These are phyloP conservation scores for Besnoitia besnoiti DNA, from an alignment of 169 alveolate species.

Conservation along the genomic window DNA sequence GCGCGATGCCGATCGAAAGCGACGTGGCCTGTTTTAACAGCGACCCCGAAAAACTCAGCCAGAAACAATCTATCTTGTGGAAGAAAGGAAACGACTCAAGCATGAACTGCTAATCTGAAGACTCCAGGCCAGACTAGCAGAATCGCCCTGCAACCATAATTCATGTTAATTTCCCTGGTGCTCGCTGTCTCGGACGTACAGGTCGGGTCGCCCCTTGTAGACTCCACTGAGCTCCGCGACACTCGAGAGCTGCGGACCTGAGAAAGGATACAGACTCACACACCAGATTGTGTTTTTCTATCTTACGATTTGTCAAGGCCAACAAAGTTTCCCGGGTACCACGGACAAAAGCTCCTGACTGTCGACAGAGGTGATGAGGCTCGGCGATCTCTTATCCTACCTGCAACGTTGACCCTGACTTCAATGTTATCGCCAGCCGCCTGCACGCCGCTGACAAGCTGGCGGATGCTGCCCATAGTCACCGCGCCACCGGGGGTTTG, in stretches of 20 bases:
- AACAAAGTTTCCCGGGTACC: no score
- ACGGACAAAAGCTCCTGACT: background rate
- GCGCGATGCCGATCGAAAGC: no score
- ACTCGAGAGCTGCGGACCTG: background rate
- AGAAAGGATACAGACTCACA: background rate
- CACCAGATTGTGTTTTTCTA: background rate
- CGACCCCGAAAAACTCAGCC: no score
- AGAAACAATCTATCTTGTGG: no score
- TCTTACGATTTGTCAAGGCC: background rate
- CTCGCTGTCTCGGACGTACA: no score
- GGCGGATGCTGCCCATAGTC: background rate
- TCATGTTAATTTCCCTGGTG: no score
- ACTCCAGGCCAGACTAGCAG: no score
- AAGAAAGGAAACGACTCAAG: no score
- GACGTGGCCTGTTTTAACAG: no score
- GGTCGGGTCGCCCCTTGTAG: background rate
- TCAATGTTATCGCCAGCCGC: background rate
- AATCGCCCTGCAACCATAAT: no score
- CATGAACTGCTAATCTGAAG: no score
- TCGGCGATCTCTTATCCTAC: background rate
- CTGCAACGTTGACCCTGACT: background rate
- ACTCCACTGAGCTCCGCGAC: background rate
- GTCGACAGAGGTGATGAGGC: background rate
- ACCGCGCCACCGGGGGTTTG: slow-evolving; percentile 8
- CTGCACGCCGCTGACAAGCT: background rate